These are phyloP conservation scores for Cucurbitaria berberidis DNA, from an alignment of 2,329 filamentous ascomycete genomes.

Conservation along the genomic window DNA sequence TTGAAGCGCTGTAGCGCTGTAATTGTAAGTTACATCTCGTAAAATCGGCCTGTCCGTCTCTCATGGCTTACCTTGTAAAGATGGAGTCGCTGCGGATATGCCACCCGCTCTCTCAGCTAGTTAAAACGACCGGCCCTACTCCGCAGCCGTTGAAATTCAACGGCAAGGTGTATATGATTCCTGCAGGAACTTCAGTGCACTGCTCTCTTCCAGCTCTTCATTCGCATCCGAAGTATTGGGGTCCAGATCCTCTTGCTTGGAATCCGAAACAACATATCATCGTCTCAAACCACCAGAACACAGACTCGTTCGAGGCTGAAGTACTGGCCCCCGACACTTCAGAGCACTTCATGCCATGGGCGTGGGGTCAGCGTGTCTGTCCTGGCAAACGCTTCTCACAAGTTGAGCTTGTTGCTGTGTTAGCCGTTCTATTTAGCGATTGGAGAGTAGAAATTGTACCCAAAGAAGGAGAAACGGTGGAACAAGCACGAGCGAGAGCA, in stretches of 20 bases:
- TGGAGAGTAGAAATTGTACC: neutral
- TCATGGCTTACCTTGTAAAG: slow-evolving; percentile 12
- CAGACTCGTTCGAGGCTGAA: neutral
- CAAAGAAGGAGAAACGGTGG: neutral
- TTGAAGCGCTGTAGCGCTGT: neutral
- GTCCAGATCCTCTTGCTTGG: slow-evolving; percentile 27
- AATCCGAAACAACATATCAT: slow-evolving; percentile 30
- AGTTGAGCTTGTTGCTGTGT: slow-evolving; percentile 45
- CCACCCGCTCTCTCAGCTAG: slow-evolving; percentile 12
- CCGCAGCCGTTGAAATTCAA: slow-evolving; percentile 6
- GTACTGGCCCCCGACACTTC: neutral
- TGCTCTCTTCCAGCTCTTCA: slow-evolving; percentile 8
- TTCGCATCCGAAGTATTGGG: slow-evolving; percentile 38
- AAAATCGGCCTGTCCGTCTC: neutral
- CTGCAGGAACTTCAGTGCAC: slow-evolving; percentile 25
- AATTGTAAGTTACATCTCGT: no score
- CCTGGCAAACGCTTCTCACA: slow-evolving; percentile 48
- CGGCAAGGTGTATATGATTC: slow-evolving; percentile 8
- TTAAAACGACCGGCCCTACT: slow-evolving; percentile 7
- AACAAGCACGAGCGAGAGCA: neutral
- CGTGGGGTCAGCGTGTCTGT: slow-evolving; percentile 37
- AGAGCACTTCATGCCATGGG: slow-evolving; percentile 34
- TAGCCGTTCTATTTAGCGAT: neutral
- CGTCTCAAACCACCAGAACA: neutral
- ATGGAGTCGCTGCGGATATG: slow-evolving; percentile 17